Evolutionary conservation across 1,284 basidiomycete genomes (phyloP).

Genomic region (Sphaerobolus stellatus): DNA sequence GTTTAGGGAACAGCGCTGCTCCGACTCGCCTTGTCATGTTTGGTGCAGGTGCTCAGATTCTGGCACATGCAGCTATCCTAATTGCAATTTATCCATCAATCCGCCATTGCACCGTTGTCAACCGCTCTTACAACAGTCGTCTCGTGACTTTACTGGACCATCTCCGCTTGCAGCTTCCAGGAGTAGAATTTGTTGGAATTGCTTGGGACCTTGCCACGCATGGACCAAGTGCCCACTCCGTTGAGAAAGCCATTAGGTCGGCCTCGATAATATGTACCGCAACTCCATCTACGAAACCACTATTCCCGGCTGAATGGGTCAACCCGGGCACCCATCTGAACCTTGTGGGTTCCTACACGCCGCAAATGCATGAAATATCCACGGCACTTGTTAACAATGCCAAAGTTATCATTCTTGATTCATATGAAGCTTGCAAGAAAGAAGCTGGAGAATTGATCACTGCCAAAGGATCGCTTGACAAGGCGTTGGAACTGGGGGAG

Average conservation of each 20-base stretch:
- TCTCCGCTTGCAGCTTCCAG: slow-evolving; percentile 43
- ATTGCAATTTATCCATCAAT: slow-evolving; percentile 59
- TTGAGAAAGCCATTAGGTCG: slow-evolving; percentile 28
- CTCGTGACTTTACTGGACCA: slow-evolving; percentile 40
- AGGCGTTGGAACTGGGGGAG: slow-evolving; percentile 63
- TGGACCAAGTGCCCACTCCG: slow-evolving; percentile 13
- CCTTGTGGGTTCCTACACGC: slow-evolving; percentile 82
- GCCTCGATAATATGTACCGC: slow-evolving; percentile 72
- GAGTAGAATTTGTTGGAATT: slow-evolving; percentile 31
- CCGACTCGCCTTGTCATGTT: slow-evolving; percentile 63
- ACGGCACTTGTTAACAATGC: slow-evolving; percentile 52
- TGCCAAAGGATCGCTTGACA: slow-evolving; percentile 56
- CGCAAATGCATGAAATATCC: slow-evolving; percentile 77
- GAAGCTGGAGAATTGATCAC: slow-evolving; percentile 81
- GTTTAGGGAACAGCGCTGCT: slow-evolving; percentile 3
- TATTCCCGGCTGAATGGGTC: slow-evolving; percentile 65
- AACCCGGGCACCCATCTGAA: slow-evolving; percentile 67
- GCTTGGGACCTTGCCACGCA: slow-evolving; percentile 13
- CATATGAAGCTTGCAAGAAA: slow-evolving; percentile 58
- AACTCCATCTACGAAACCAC: slow-evolving; percentile 68
- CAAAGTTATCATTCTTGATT: slow-evolving; percentile 67
- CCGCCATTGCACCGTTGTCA: slow-evolving; percentile 57
- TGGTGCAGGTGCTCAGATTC: slow-evolving; percentile 73
- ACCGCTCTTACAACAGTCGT: slow-evolving; percentile 57
- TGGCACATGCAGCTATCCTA: slow-evolving; percentile 65